Evolutionary conservation across 805 yeast species (phyloP), one percentile per base, ranked within the genome.

Genomic region (Candida vartiovaarae): DNA sequence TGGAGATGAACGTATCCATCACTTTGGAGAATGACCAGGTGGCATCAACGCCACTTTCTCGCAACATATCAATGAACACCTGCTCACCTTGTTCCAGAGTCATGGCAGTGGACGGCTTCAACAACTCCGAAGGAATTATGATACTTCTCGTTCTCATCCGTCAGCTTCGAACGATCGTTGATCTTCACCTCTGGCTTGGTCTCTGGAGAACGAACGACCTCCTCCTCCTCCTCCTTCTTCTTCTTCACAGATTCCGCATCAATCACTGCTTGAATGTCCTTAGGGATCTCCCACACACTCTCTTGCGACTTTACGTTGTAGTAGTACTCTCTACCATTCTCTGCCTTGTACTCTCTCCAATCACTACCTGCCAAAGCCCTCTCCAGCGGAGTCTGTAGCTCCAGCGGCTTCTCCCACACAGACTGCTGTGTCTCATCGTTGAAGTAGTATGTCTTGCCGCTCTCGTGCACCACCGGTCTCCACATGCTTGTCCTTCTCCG

Each of bases 281-380:
- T 67, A 0, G 96, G 96, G n/a, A 76, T 62, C 20, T 80, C 84
- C 96, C 96, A 90, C 0, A 82, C 79, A 20, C 93, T 81, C 54
- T 80, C 79, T 5, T 77, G 73, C 0, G 91, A 76, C 27, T 62
- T 62, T 10, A 70, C 66, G 56, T 84, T 84, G 62, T 81, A 82
- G 67, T 84, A 89, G 61, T 88, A 88, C 20, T 69, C 66, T 41
- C 65, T 66, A 3, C 90, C 89, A 6, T 74, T 80, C 9, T 74
- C 74, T 0, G 81, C 69, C 2, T 61, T 56, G 30, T 63, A 70
- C 46, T 70, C 69, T 31, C 63, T 64, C 86, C 86, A 82, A 15
- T 75, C 76, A 1, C 81, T 71, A 23, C 66, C 64, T 33, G 65
- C 68, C 15, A 80, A 68, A 26, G 76, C 72, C 63, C 71, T 50